Evolutionary conservation across 805 yeast genomes (phyloP).

Genomic region (Torulaspora indica): DNA sequence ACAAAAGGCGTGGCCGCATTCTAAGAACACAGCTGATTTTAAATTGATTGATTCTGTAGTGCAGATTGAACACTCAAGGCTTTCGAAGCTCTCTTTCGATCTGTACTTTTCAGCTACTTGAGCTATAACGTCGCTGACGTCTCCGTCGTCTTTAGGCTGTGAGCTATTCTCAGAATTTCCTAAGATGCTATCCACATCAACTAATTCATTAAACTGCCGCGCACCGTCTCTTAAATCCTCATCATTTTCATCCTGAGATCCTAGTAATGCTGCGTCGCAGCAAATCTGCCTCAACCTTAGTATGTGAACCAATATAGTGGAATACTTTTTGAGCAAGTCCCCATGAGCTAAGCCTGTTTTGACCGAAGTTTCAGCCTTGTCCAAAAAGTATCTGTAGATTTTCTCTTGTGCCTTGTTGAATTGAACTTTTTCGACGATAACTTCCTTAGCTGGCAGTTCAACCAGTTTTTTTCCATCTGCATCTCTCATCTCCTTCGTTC

Average conservation of each 20-base stretch:
- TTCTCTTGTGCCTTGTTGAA: conserved; percentile 62
- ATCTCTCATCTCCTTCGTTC: conserved; percentile 82
- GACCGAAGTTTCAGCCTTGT: conserved; percentile 60
- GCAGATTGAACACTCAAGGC: conserved; percentile 81
- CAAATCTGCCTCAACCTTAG: conserved; percentile 82
- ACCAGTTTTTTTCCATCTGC: conserved; percentile 70
- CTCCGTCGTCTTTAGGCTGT: conserved; percentile 1
- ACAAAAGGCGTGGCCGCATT: conserved; percentile 82
- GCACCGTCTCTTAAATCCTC: conserved; percentile 38
- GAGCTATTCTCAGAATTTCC: not conserved
- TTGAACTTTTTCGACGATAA: conserved; percentile 60
- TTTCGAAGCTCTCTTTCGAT: conserved; percentile 32
- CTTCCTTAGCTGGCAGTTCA: conserved; percentile 68
- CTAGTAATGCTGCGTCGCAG: conserved; percentile 70
- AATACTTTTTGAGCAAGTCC: conserved; percentile 62
- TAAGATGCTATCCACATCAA: conserved; percentile 6
- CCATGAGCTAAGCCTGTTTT: conserved; percentile 59
- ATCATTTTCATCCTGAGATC: conserved; percentile 48
- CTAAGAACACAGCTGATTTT: conserved; percentile 54
- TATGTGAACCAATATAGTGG: conserved; percentile 77
- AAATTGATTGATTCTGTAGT: conserved; percentile 58
- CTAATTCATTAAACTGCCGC: conserved; percentile 8
- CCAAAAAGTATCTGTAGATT: conserved; percentile 64
- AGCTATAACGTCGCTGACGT: conserved; percentile 2
- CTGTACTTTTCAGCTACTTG: conserved; percentile 27